phyloP scores from a whole-genome alignment of 768 basidiomycete genomes.

The Russula lepida region DNA sequence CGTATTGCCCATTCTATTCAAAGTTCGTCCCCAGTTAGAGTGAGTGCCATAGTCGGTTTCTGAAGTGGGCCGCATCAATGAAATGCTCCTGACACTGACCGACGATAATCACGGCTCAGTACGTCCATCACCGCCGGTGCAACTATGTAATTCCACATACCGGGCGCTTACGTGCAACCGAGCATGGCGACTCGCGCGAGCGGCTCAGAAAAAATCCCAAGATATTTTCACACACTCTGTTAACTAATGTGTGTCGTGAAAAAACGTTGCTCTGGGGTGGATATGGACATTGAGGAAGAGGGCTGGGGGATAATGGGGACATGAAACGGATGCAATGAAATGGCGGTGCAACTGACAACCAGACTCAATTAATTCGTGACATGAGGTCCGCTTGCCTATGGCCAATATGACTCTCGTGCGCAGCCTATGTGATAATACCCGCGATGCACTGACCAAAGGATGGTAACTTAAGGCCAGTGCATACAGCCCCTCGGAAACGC shows the following conservation, averaged over 20 bases:
- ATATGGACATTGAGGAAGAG: background rate
- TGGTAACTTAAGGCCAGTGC: background rate
- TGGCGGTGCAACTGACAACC: background rate
- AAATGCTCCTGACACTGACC: background rate
- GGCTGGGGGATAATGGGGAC: background rate
- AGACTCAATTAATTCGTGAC: background rate
- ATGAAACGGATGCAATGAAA: background rate
- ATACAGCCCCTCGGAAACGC: background rate
- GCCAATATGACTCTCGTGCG: background rate
- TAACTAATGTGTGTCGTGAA: background rate
- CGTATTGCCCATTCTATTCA: background rate
- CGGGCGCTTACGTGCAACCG: background rate
- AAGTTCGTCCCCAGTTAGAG: background rate
- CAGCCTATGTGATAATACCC: background rate
- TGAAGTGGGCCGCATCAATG: background rate
- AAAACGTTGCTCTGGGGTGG: background rate
- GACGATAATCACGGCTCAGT: background rate
- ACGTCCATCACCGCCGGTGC: background rate
- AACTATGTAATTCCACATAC: background rate
- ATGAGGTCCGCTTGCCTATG: background rate
- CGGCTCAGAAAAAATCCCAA: background rate
- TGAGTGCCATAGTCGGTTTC: constrained; percentile 1
- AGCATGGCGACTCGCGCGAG: background rate
- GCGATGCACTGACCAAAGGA: background rate
- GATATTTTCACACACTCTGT: background rate